phyloP scores from a whole-genome alignment of 345 rosid genomes.

The Lumnitzera racemosa region DNA sequence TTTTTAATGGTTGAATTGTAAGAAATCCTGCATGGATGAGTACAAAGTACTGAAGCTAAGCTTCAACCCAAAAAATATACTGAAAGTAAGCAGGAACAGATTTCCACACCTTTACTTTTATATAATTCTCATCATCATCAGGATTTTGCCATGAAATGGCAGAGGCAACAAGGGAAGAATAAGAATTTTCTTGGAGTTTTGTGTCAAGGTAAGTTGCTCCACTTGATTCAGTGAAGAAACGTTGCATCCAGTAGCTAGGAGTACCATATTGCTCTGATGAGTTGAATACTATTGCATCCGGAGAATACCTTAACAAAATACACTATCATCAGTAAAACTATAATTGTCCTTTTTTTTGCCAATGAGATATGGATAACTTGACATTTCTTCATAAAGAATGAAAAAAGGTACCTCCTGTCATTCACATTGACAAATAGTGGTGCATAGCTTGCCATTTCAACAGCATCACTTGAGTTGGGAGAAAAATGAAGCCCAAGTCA shows the following conservation, averaged over 20 bases:
- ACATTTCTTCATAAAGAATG: neutral
- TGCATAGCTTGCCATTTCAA: conserved; percentile 94
- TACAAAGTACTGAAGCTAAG: too few relatives aligned
- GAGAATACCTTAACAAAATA: conserved; percentile 53
- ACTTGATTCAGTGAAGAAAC: conserved; percentile 64
- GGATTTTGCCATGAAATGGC: conserved; percentile 51
- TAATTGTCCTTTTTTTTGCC: too few relatives aligned
- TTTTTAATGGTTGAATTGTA: too few relatives aligned
- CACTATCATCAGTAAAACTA: too few relatives aligned
- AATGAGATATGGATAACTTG: too few relatives aligned
- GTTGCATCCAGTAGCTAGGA: conserved; percentile 96
- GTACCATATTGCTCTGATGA: conserved; percentile 73
- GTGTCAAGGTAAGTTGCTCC: conserved; percentile 69
- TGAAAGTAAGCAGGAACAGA: neutral
- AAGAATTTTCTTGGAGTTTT: conserved; percentile 36
- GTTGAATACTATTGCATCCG: conserved; percentile 90
- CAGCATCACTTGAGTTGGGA: conserved; percentile 58
- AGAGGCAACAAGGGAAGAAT: conserved; percentile 52
- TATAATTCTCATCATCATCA: conserved; percentile 29
- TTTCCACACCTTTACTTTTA: conserved; percentile 57
- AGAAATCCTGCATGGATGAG: too few relatives aligned
- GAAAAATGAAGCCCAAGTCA: conserved; percentile 13
- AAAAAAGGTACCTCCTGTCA: conserved; percentile 51
- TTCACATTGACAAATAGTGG: conserved; percentile 87
- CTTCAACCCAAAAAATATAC: too few relatives aligned